Conservation (phyloP, 1,139 yeast genomes). For the Blastobotrys serpentis region DNA sequence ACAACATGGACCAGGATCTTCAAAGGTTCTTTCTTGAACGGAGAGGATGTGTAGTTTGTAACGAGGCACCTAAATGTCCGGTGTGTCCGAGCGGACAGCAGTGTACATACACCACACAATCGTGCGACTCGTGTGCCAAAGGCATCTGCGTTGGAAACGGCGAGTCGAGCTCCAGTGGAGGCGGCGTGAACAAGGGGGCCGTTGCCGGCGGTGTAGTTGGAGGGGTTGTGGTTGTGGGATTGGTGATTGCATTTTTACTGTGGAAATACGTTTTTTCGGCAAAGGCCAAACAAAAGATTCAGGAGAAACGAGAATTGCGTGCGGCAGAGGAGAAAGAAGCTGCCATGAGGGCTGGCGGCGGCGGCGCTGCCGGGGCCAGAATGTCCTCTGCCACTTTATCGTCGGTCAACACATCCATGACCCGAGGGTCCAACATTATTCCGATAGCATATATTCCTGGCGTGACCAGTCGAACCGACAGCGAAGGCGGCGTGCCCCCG, state of each 20-base stretch:
- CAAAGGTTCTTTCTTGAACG: conserved; percentile 1
- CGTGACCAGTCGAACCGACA: conserved; percentile 42
- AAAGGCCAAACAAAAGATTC: conserved; percentile 21
- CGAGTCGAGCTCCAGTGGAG: conserved; percentile 9
- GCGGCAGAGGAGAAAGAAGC: conserved; percentile 24
- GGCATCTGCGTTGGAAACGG: conserved; percentile 23
- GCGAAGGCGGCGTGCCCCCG: conserved; percentile 20
- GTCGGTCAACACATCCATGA: conserved; percentile 39
- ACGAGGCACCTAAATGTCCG: conserved; percentile 30
- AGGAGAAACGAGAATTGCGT: conserved; percentile 18
- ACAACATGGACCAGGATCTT: conserved; percentile 5
- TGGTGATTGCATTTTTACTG: conserved; percentile 29
- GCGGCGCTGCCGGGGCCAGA: conserved; percentile 16
- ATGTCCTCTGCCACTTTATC: conserved; percentile 28
- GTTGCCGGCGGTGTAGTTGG: conserved; percentile 44
- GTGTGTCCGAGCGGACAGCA: conserved; percentile 30
- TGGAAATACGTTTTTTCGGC: conserved; percentile 34
- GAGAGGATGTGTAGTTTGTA: conserved; percentile 28
- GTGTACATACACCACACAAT: conserved; percentile 34
- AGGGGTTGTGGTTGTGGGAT: conserved; percentile 35
- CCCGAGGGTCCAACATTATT: conserved; percentile 80
- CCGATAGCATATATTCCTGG: conserved; percentile 97
- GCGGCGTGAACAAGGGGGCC: conserved; percentile 33
- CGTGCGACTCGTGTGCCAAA: conserved; percentile 35
- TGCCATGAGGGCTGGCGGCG: conserved; percentile 20